These are phyloP conservation scores for Leptographium flavum DNA, from an alignment of 2,329 filamentous ascomycete species.

Conservation along the genomic window DNA sequence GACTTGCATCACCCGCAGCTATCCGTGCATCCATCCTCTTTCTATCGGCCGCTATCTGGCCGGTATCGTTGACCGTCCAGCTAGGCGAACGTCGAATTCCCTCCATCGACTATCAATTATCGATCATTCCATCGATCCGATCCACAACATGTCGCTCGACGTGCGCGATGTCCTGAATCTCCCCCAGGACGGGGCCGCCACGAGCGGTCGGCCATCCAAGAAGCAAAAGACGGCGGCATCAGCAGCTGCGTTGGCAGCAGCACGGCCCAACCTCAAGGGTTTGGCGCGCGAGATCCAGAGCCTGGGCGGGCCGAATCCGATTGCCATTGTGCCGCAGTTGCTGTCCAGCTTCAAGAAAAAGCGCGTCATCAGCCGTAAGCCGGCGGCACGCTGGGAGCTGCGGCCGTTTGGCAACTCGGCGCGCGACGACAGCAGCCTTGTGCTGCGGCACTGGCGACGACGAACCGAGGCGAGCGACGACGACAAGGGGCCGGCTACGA, in stretches of 20 bases:
- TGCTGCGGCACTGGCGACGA: conserved; percentile 69
- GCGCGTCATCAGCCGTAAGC: conserved; percentile 38
- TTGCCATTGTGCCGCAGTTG: conserved; percentile 49
- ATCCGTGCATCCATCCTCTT: no score
- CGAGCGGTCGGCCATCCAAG: conserved; percentile 46
- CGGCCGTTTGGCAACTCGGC: conserved; percentile 65
- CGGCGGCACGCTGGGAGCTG: conserved; percentile 50
- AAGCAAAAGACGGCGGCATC: conserved; percentile 57
- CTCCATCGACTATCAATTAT: no score
- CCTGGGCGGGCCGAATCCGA: conserved; percentile 50
- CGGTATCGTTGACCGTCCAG: no score
- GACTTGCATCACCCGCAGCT: no score
- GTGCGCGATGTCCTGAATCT: conserved; percentile 81
- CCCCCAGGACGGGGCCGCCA: conserved; percentile 40
- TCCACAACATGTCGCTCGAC: conserved; percentile 54
- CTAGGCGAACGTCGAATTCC: no score
- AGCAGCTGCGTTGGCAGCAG: conserved; percentile 1
- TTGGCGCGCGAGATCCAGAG: conserved; percentile 52
- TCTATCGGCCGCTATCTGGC: no score
- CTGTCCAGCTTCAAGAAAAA: conserved; percentile 42
- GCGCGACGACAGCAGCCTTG: conserved; percentile 49
- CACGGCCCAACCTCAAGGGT: conserved; percentile 41
- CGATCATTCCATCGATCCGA: neutral
- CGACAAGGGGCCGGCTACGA: neutral
- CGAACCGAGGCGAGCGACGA: conserved; percentile 22